Base-by-base conservation (phyloP, 2,329 filamentous ascomycete species). In the Pezicula radicicola region DNA sequence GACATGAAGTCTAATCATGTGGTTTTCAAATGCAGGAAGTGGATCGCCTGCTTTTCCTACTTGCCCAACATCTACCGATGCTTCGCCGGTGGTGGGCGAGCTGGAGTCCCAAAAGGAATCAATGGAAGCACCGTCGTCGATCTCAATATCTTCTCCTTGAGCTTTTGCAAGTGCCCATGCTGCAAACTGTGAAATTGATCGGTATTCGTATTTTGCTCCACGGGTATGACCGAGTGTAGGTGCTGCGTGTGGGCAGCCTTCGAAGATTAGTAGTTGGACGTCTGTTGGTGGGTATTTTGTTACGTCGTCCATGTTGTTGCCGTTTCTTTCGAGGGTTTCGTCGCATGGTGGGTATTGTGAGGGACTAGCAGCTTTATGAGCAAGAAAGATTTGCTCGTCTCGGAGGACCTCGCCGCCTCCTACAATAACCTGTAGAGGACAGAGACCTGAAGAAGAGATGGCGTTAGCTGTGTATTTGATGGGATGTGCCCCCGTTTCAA, bases 351-450 rank as follows among this genome's bases (percentile, higher is more conserved):
- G 79, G 62, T 95, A 96, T 51, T 81, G 79, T 35, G 78, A 67
- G 0, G 92, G 92, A 56, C 93, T 83, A 6, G 92, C 91, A 39
- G 89, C 91, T 70, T 97, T 97, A 70, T 97, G 93, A 0, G 92
- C 92, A n/a, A 96, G 66, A 58, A 94, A 96, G 50, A 97, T 88
- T 64, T 97, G 93, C 70, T 97, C 92, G 62, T 97, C 92, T 6
- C 89, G 83, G n/a, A 97, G 76, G 33, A 94, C 78, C 66, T 97
- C 93, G 1, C 88, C 91, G 4, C 92, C 91, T 6, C 92, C 92
- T 1, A 87, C 85, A 65, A 95, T 83, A 39, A 97, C 86, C 8
- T 96, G 76, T 25, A 97, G 73, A 0, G 93, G 92, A 0, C 91
- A 91, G 2, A 97, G 77, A 0, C 92, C 93, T 50, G 40, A 19